phyloP scores from a whole-genome alignment of 139 green algal species.

The Micromonas commoda region DNA sequence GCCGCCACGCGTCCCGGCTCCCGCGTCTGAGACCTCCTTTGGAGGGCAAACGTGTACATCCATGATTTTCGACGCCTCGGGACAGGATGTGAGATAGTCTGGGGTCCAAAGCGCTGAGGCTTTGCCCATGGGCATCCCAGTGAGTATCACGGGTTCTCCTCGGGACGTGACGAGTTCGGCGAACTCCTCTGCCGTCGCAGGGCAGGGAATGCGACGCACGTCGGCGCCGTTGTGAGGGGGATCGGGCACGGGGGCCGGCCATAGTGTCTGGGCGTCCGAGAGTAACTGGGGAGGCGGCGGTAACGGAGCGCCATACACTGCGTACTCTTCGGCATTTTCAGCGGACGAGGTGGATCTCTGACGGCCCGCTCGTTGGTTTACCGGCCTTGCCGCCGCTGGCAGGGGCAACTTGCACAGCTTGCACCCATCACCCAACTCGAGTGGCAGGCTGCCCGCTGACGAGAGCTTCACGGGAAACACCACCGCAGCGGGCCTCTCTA shows the following conservation, averaged over 20 bases:
- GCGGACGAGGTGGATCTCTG: not conserved
- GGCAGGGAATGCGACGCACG: not conserved
- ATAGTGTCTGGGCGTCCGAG: not conserved
- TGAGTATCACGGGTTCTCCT: not conserved
- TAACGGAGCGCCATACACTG: not conserved
- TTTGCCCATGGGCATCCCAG: not conserved
- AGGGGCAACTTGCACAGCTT: not conserved
- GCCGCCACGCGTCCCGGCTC: too few species aligned
- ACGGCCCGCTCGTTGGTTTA: not conserved
- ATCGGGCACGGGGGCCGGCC: too few species aligned
- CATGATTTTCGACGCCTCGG: not conserved
- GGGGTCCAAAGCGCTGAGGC: not conserved
- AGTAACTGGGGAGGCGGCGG: not conserved
- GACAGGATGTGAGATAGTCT: not conserved
- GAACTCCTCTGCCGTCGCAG: not conserved
- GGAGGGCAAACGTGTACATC: constrained; percentile 10
- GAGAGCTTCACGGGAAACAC: not conserved
- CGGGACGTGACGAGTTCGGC: not conserved
- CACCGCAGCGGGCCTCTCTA: not conserved
- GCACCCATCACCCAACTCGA: not conserved
- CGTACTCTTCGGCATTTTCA: too few species aligned
- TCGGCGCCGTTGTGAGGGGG: not conserved
- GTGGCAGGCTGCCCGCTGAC: not conserved
- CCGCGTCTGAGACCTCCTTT: too few species aligned
- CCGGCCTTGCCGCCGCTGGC: too few species aligned